phyloP scores from a whole-genome alignment of 1,284 basidiomycete species.

The Neolentinus lepideus region DNA sequence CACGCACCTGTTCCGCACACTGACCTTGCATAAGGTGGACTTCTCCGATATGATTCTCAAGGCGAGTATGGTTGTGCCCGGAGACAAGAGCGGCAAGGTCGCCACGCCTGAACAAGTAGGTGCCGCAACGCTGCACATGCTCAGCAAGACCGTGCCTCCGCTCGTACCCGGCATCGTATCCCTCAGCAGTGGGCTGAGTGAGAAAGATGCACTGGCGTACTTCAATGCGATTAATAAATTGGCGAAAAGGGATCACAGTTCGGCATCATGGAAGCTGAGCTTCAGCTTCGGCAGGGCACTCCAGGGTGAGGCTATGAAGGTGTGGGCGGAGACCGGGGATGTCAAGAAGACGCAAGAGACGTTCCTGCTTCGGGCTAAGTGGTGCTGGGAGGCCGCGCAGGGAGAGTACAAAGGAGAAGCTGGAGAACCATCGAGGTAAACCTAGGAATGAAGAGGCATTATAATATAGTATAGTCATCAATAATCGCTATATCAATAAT shows the following conservation, averaged over 20 bases:
- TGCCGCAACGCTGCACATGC: background rate
- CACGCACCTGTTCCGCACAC: background rate
- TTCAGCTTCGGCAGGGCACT: constrained; percentile 1
- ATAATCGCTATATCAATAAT: background rate
- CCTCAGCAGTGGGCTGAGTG: background rate
- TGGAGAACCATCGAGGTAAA: background rate
- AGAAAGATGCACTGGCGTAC: background rate
- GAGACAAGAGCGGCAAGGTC: background rate
- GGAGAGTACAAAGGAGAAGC: constrained; percentile 1
- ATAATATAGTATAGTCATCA: background rate
- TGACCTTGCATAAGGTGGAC: background rate
- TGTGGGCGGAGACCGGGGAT: background rate
- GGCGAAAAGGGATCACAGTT: background rate
- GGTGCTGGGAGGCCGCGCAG: constrained; percentile 1
- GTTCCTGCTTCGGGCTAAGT: background rate
- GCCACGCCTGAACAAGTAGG: background rate
- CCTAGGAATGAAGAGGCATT: background rate
- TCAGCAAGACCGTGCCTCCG: background rate
- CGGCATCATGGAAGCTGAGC: background rate
- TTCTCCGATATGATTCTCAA: background rate
- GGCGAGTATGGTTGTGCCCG: background rate
- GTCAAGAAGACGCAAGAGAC: background rate
- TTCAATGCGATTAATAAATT: background rate
- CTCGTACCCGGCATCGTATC: background rate
- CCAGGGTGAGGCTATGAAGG: constrained; percentile 1